Conservation (phyloP, 148 eudicot genomes). For the Pharnaceum exiguum region DNA sequence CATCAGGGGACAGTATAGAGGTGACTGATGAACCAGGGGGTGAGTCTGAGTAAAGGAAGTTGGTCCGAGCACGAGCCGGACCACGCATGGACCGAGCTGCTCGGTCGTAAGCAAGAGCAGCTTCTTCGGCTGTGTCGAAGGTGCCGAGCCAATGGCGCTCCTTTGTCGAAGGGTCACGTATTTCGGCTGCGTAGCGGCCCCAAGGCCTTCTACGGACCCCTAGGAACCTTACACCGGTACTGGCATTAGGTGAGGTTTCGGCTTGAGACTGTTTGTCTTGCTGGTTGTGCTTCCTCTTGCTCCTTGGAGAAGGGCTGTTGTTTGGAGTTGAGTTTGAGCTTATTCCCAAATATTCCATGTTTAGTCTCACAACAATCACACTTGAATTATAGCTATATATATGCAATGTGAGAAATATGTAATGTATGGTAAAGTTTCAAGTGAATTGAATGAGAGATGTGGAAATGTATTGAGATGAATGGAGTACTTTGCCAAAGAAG, state of each 20-base stretch:
- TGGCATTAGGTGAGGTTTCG: conserved; percentile 9
- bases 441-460: neutral
- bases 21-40: conserved; percentile 29
- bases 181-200: conserved; percentile 35
- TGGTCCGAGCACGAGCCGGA: conserved; percentile 26
- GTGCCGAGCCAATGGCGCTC: conserved; percentile 42
- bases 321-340: conserved; percentile 6
- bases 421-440: neutral
- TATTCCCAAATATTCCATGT: conserved; percentile 11
- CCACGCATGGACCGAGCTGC: conserved; percentile 39
- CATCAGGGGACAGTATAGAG: conserved; percentile 30
- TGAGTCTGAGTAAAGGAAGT: conserved; percentile 30
- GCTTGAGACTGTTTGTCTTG: conserved; percentile 13
- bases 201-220: conserved; percentile 31
- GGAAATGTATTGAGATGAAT: neutral
- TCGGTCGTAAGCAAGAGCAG: conserved; percentile 34
- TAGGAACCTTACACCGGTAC: conserved; percentile 12
- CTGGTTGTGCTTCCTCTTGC: conserved; percentile 25
- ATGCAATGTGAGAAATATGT: neutral
- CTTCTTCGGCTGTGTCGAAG: conserved; percentile 33
- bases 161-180: conserved; percentile 25
- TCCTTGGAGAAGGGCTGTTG: conserved; percentile 23
- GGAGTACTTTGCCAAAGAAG: no score
- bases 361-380: no score
- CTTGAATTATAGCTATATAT: neutral